Percentiles rank a stretch among this genome's conserved stretches.
phyloP scores from a whole-genome alignment of 441 rosid species.

The Euphorbia celastroides region DNA sequence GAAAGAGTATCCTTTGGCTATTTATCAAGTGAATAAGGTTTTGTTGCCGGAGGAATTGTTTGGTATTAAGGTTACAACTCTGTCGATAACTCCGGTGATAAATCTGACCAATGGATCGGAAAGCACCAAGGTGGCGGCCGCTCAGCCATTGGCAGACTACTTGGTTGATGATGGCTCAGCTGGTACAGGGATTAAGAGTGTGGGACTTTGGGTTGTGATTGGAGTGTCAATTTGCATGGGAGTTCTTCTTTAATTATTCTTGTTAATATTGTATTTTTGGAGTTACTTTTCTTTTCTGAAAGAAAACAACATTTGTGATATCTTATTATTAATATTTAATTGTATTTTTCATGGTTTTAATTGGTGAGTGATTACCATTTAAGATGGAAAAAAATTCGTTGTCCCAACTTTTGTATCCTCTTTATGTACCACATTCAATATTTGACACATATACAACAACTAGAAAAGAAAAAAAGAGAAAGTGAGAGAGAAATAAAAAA shows the following conservation, averaged over 20 bases:
- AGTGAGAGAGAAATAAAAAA: no score
- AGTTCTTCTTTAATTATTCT: conserved; percentile 25
- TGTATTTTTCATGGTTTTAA: no score
- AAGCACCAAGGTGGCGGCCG: conserved; percentile 12
- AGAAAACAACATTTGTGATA: no score
- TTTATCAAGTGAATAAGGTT: conserved; percentile 64
- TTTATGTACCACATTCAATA: no score
- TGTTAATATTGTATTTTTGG: neutral
- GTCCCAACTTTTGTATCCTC: no score
- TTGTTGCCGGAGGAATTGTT: conserved; percentile 54
- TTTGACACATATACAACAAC: no score
- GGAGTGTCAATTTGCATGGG: conserved; percentile 41
- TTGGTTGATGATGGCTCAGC: conserved; percentile 21
- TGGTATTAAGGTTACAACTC: conserved; percentile 31
- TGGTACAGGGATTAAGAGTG: conserved; percentile 19
- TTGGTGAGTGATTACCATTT: no score
- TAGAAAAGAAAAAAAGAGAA: no score
- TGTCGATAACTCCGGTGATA: conserved; percentile 28
- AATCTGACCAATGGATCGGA: conserved; percentile 13
- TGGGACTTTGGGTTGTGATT: conserved; percentile 31
- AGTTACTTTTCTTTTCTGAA: neutral
- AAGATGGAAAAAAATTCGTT: no score
- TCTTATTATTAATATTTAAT: neutral
- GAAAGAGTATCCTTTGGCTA: conserved; percentile 43
- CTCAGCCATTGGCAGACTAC: conserved; percentile 20